Base-by-base conservation (phyloP, 306 rosid genomes). In the Acacia crassicarpa region DNA sequence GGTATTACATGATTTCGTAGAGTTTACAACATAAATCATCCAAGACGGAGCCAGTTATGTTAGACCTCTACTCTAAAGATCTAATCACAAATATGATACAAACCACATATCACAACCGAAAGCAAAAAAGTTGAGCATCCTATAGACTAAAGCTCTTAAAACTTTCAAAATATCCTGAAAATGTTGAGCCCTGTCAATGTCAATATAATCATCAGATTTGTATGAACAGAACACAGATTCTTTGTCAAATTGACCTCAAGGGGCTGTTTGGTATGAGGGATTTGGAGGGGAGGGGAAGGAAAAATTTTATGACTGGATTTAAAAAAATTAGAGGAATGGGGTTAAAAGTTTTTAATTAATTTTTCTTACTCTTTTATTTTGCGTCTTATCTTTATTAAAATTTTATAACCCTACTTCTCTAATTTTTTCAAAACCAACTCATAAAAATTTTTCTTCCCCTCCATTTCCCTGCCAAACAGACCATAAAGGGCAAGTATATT, bases 81-180 rank as follows among this genome's bases (percentile, higher is more conserved):
- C 25, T 25, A 48, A 17, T 11, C 62, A 27, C 5, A 12, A 48
- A 72, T 25, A 49, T 27, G 44, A 48, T 46, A 4, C 48, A 27
- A 72, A 46, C 56, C 76, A 35, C 35, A 32, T 6, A 67, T 22
- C 35, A 38, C 76, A 25, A 38, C 46, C 70, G 46, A 15, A 69
- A 67, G 45, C 19, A 54, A 32, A 17, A 6, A 69, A 16, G 51
- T 78, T 9, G 11, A 79, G 56, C 12, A 79, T 17, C 49, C 41
- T 16, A 16, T 15, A 27, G 75, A 20, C 69, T 35, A 15, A 46
- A 59, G 73, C 12, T 68, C 44, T 40, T 40, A 53, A 72, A 72
- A 62, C 49, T 20, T 80, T 13, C 76, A 70, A 69, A 69, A 46
- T 61, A 30, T 43, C 48, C 53, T 45, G 74, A 56, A 44, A 66